Conservation (phyloP, 192 early-diverging fungal genomes). For the Coemansia sp. region DNA sequence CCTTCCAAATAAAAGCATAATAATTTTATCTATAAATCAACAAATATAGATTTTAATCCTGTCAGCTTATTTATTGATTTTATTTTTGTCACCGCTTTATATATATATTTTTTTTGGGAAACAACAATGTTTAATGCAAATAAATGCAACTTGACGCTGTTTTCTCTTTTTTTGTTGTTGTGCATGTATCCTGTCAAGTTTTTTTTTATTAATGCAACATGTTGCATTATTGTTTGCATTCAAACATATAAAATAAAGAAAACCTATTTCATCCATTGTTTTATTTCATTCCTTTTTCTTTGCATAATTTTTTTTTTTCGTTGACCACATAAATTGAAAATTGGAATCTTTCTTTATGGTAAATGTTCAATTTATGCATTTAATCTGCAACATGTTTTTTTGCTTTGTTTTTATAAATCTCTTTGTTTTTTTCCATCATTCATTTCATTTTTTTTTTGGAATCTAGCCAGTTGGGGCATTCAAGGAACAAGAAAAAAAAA, state of each 20-base stretch:
- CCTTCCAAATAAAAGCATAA: constrained; percentile 16
- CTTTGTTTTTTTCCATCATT: neutral
- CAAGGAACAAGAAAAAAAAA: neutral
- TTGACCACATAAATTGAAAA: neutral
- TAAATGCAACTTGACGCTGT: constrained; percentile 2
- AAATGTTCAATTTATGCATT: constrained; percentile 1
- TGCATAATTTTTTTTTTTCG: neutral
- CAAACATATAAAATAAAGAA: neutral
- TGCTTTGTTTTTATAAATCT: neutral
- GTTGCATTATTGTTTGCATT: constrained; percentile 5
- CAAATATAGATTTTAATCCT: too few relatives aligned
- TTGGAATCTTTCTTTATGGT: neutral
- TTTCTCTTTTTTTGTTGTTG: constrained; percentile 4
- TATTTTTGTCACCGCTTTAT: constrained; percentile 20
- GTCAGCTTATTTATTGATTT: neutral
- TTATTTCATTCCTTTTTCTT: neutral
- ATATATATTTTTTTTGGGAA: neutral
- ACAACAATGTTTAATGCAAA: constrained; percentile 10
- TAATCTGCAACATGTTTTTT: neutral
- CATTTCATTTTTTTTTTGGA: neutral
- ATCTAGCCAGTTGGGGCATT: neutral
- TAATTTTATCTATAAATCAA: neutral
- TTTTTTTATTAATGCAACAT: constrained; percentile 14
- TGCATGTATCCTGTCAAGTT: constrained; percentile 1
- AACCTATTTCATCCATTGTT: neutral